These are phyloP conservation scores for Jasminum sambac DNA, from an alignment of 257 asterid genomes.

Conservation along the genomic window DNA sequence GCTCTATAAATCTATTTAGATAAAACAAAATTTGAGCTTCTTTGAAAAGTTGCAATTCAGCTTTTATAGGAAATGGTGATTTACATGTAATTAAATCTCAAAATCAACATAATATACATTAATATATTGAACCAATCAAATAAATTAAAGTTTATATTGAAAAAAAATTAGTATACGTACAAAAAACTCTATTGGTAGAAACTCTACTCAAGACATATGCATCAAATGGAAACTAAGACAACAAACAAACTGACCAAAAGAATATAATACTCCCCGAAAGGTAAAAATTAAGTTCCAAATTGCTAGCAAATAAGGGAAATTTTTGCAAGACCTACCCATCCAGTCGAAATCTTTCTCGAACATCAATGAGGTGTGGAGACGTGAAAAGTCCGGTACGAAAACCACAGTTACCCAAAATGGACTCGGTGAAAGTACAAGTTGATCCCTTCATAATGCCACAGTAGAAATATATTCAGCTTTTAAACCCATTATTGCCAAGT, in stretches of 20 bases:
- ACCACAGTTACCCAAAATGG: conserved; percentile 89
- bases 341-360: conserved; percentile 90
- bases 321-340: conserved; percentile 63
- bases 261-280: conserved; percentile 7
- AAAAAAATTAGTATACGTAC: too few species aligned
- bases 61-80: too few species aligned
- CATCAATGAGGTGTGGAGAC: conserved; percentile 95
- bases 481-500: conserved; percentile 11
- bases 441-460: conserved; percentile 72
- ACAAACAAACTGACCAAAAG: conserved; percentile 1
- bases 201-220: too few species aligned
- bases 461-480: conserved; percentile 24
- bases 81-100: too few species aligned
- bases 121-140: too few species aligned
- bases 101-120: too few species aligned
- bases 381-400: conserved; percentile 93
- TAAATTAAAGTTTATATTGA: too few species aligned
- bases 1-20: too few species aligned
- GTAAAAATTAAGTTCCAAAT: conserved; percentile 6
- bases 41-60: too few species aligned
- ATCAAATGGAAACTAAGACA: neutral
- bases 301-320: conserved; percentile 1
- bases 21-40: too few species aligned
- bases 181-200: too few species aligned
- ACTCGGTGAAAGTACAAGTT: conserved; percentile 83